Evolutionary conservation across 139 green algal species (phyloP), one percentile per base, ranked within the genome.

Genomic region (Volvox africanus): DNA sequence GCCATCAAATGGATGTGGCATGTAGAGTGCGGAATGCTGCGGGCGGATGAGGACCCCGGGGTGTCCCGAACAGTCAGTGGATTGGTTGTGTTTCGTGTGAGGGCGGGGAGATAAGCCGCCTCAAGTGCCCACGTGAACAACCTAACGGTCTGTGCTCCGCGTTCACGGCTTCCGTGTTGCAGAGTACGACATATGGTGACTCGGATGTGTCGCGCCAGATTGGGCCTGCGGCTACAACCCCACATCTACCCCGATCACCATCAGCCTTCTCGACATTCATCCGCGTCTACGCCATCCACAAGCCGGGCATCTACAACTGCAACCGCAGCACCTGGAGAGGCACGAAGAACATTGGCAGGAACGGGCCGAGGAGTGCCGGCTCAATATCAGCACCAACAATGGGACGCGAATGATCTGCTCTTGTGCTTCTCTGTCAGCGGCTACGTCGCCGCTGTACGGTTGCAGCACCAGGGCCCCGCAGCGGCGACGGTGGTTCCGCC

Each of bases 131-230:
- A 55, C 44, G 9, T 9, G 44, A 5, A 5, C 44, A 55, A 5
- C 44, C 44, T 55, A 55, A 5, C 44, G 44, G 44, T 55, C 44
- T n/a, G n/a, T n/a, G n/a, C n/a, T n/a, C 44, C 44, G 5, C 5
- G 5, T 55, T 55, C 9, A 55, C 44, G n/a, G n/a, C 44, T 55
- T 55, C 44, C 36, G 14, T 16, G 35, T 11, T 36, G 1, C 86
- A 90, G 86, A 76, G 2, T 83, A 17, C 86, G 86, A 2, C 71
- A 90, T 20, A 30, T 30, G 35, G 86, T 83, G 1, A 90, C 86
- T 13, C 86, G 86, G 12, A 90, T 90, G 86, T 90, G 86, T 55
- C 32, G 9, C 21, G 32, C 50, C 44, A 50, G 68, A 24, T 75
- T 76, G 30, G 86, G 86, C 17, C 69, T 83, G 26, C 19, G 21